A percentile compares a stretch with the other conserved stretches of the same genome.
These are phyloP conservation scores for Corniculantispora saksenae DNA, from an alignment of 2,329 filamentous ascomycete genomes.

Conservation along the genomic window DNA sequence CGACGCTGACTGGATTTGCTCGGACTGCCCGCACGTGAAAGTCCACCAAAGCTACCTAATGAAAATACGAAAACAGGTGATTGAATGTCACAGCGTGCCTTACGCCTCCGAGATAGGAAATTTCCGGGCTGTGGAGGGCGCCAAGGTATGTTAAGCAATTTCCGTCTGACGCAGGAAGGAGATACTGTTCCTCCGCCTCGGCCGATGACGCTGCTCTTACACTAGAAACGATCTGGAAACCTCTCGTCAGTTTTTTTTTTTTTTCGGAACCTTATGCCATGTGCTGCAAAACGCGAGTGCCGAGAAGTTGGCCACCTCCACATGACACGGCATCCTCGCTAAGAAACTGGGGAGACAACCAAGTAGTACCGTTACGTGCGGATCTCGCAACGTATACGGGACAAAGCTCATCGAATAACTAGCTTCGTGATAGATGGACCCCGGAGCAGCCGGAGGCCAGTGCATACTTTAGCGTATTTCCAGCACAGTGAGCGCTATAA, in stretches of 20 bases:
- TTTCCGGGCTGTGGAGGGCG: not conserved
- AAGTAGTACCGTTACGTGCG: not conserved
- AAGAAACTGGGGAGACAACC: no score
- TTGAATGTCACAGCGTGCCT: conserved; percentile 1
- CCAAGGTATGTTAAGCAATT: not conserved
- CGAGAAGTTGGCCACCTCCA: not conserved
- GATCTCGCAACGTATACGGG: conserved; percentile 8
- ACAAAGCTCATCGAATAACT: not conserved
- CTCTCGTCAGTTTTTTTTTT: not conserved
- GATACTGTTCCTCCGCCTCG: not conserved
- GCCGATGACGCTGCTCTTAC: not conserved
- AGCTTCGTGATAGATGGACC: not conserved
- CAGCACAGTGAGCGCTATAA: not conserved
- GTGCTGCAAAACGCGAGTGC: not conserved
- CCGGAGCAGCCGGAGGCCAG: not conserved
- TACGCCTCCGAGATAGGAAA: conserved; percentile 7
- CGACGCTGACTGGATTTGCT: not conserved
- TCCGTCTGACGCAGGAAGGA: not conserved
- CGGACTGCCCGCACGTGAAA: conserved; percentile 1
- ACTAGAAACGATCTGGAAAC: not conserved
- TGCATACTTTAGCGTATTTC: conserved; percentile 1
- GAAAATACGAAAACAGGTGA: not conserved
- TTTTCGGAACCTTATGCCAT: not conserved
- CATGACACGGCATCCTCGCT: no score
- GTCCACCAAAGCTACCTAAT: not conserved